Evolutionary conservation across 2,329 filamentous ascomycete genomes (phyloP), one percentile per base, ranked within the genome.

Genomic region (Diaporthe velutina): DNA sequence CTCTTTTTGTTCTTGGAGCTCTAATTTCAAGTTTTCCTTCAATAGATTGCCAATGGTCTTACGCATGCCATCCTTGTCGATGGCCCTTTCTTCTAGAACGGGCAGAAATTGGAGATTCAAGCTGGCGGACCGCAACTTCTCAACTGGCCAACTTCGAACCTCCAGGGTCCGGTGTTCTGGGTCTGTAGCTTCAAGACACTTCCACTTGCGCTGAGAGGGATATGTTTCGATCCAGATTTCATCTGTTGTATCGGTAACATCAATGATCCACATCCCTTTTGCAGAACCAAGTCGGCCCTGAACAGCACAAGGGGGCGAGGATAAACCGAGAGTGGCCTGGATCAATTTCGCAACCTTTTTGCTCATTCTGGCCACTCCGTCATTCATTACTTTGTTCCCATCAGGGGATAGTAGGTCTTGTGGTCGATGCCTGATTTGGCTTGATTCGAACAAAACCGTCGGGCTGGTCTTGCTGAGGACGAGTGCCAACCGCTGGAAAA

Each of bases 251-350:
- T 89, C 86, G 0, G 84, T 79, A 0, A 86, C 84, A 77, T 93
- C 91, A 7, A 93, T 82, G 61, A 93, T 87, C 94, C 93, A 96
- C 77, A 96, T 86, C 0, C 94, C 94, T 81, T 96, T 96, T 0
- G 93, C 93, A 25, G 92, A 90, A 13, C 91, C 93, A 48, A 96
- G 89, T 0, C 94, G 89, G 1, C 86, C 93, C 81, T 96, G 94
- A 60, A 93, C 91, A 0, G 88, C 92, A 45, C 90, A 89, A 0
- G 93, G 93, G 0, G 90, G 80, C n/a, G 89, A 86, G 0, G 80
- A 77, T 0, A 93, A 82, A 0, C 88, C 88, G 12, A 93, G 85
- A 0, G 76, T 76, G 0, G 85, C 79, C 35, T 88, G 86, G 7
- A 95, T 86, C 55, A 84, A 84, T 1, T 82, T 80, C 0, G 90